Evolutionary conservation across 179 eudicot species (phyloP).

Genomic region (Sideroxylon spinosum): DNA sequence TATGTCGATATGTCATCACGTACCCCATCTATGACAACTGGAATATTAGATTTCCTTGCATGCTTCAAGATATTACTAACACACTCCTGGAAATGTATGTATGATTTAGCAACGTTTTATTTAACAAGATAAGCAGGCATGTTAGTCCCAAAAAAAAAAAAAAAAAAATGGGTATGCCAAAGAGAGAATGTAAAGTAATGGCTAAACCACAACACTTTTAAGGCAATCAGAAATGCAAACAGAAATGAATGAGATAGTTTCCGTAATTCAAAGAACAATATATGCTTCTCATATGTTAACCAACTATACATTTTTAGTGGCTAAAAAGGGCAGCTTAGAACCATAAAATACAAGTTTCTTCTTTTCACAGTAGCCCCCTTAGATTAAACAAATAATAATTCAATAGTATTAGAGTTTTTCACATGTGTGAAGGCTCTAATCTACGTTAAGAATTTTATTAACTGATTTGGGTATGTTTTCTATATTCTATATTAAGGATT

Average conservation of each 20-base stretch:
- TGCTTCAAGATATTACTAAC: constrained; percentile 77
- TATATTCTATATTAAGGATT: background rate
- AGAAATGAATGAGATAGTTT: background rate
- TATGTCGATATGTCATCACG: constrained; percentile 15
- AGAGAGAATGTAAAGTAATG: constrained; percentile 4
- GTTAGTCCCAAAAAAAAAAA: background rate
- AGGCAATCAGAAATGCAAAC: background rate
- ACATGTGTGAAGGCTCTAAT: too few relatives aligned
- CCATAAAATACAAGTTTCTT: background rate
- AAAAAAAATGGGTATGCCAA: background rate
- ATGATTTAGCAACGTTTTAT: constrained; percentile 4
- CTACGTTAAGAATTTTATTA: background rate
- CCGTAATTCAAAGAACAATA: background rate
- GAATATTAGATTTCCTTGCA: constrained; percentile 65
- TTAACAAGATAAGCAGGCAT: background rate
- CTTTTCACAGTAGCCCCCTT: background rate
- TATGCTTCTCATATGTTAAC: background rate
- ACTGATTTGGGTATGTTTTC: too few relatives aligned
- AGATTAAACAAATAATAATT: constrained; percentile 2
- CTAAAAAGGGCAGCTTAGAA: background rate
- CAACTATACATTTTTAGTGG: background rate
- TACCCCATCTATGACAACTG: constrained; percentile 97
- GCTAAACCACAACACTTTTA: background rate
- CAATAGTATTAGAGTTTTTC: background rate
- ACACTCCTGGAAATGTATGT: constrained; percentile 54